Conservation (phyloP, 192 early-diverging fungal genomes). For the Entomortierella chlamydospora region DNA sequence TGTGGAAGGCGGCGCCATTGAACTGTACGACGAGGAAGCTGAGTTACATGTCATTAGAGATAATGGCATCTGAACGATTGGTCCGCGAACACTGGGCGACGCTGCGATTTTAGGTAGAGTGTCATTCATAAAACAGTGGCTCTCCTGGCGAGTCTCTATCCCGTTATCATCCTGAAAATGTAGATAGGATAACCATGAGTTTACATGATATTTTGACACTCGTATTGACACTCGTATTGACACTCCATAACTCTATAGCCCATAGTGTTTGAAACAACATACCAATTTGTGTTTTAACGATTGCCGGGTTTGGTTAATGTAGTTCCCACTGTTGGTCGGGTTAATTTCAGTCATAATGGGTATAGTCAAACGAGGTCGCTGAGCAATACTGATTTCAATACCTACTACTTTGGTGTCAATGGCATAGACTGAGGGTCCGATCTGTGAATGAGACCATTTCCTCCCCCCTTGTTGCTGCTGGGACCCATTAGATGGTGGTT, state of each 20-base stretch:
- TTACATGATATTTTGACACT: background rate
- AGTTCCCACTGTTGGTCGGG: background rate
- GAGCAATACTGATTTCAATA: background rate
- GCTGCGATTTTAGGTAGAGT: too few species aligned
- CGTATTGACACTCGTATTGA: too few species aligned
- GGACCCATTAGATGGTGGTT: background rate
- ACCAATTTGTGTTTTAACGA: slow-evolving; percentile 19
- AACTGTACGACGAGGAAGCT: background rate
- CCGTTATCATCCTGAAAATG: slow-evolving; percentile 1
- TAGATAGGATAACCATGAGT: background rate
- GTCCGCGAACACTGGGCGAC: too few species aligned
- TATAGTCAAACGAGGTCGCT: too few species aligned
- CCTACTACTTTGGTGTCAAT: background rate
- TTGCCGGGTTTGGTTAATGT: background rate
- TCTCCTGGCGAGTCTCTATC: background rate
- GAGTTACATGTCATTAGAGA: background rate
- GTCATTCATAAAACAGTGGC: too few species aligned
- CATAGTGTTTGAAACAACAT: background rate
- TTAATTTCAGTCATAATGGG: too few species aligned
- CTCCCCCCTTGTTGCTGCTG: background rate
- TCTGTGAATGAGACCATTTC: too few species aligned
- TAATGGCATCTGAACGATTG: too few species aligned
- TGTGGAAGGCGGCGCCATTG: background rate
- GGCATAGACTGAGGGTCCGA: too few species aligned
- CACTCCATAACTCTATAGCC: too few species aligned